Evolutionary conservation across 2,329 filamentous ascomycete species (phyloP).

Genomic region (Dryadomyces quercus-mongolicae): DNA sequence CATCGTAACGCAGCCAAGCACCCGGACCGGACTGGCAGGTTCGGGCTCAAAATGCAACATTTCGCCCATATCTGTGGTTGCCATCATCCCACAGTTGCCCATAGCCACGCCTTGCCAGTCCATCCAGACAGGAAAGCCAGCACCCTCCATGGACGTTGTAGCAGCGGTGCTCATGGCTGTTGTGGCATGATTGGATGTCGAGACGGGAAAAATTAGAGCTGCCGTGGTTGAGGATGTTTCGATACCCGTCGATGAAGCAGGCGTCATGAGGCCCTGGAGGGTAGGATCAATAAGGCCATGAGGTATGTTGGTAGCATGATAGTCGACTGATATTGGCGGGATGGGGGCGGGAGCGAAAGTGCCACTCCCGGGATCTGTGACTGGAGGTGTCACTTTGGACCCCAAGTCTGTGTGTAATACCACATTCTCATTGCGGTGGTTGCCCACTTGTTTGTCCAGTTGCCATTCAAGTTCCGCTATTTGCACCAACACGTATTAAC

Average conservation of each 20-base stretch:
- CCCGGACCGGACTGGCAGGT: not conserved
- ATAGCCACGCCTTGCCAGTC: not conserved
- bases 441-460: not conserved
- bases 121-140: not conserved
- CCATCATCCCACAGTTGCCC: not conserved
- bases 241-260: not conserved
- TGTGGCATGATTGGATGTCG: too few species aligned
- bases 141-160: not conserved
- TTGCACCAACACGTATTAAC: not conserved
- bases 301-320: too few species aligned
- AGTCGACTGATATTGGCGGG: not conserved
- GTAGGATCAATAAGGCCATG: not conserved
- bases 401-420: not conserved
- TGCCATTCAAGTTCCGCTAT: not conserved
- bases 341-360: not conserved
- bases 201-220: too few species aligned
- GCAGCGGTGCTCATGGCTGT: not conserved
- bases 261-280: not conserved
- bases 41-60: not conserved
- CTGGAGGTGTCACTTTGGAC: not conserved
- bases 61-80: not conserved
- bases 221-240: not conserved
- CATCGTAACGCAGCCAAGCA: not conserved
- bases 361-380: too few species aligned
- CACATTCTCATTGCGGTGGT: not conserved